Evolutionary conservation across 139 green algal species (phyloP).

Genomic region (Chlamydomonas sp.): DNA sequence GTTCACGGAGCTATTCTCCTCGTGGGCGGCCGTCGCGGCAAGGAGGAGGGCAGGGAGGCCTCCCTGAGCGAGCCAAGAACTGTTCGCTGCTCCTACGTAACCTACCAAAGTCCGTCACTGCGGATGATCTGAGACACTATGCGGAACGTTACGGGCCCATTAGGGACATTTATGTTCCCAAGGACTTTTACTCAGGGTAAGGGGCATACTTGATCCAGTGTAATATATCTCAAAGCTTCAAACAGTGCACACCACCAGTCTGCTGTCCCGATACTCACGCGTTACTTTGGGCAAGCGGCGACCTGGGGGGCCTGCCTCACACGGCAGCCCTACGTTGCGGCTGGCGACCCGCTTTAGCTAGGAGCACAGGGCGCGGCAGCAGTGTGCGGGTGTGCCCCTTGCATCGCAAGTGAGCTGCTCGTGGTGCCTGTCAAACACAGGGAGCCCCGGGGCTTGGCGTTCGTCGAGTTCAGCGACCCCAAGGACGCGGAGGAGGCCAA

Average conservation of each 20-base stretch:
- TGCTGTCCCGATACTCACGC: too few relatives aligned
- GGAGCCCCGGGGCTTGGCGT: conserved; percentile 23
- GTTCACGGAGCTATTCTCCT: conserved; percentile 3
- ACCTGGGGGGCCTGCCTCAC: too few relatives aligned
- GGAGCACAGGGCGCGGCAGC: too few relatives aligned
- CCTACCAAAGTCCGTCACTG: conserved; percentile 21
- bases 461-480: conserved; percentile 30
- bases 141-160: conserved; percentile 15
- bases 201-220: neutral
- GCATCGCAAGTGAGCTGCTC: too few relatives aligned
- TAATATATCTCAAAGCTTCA: too few relatives aligned
- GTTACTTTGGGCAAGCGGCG: too few relatives aligned
- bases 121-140: conserved; percentile 17
- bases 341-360: too few relatives aligned
- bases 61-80: neutral
- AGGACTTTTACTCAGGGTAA: conserved; percentile 26
- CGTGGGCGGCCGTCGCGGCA: neutral
- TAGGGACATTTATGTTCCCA: conserved; percentile 26
- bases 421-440: neutral
- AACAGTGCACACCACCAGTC: too few relatives aligned
- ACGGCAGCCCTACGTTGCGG: too few relatives aligned
- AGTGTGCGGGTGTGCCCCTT: too few relatives aligned
- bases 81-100: conserved; percentile 24
- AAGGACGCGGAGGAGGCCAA: conserved; percentile 31
- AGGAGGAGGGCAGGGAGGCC: too few relatives aligned